Conservation (phyloP, 2,329 filamentous ascomycete genomes). For the Plenodomus tracheiphilus region DNA sequence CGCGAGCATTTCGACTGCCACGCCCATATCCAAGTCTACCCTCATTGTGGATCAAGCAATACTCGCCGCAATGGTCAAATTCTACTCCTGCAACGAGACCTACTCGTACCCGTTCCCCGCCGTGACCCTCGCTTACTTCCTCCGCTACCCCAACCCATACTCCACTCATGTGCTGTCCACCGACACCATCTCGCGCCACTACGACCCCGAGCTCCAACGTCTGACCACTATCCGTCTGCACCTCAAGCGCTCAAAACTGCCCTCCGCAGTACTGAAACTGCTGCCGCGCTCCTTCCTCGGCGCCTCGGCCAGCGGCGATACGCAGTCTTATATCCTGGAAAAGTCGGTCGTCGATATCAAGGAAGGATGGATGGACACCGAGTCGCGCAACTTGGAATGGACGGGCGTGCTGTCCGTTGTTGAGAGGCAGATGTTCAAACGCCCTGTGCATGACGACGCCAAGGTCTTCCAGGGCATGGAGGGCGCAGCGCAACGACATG, state of each 20-base stretch:
- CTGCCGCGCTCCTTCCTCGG: slow-evolving; percentile 71
- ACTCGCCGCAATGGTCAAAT: slow-evolving; percentile 52
- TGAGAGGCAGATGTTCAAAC: slow-evolving; percentile 72
- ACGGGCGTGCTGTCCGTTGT: slow-evolving; percentile 78
- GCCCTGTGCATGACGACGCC: slow-evolving; percentile 43
- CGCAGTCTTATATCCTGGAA: slow-evolving; percentile 80
- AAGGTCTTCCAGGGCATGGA: slow-evolving; percentile 37
- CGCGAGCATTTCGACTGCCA: neutral
- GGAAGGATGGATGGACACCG: slow-evolving; percentile 81
- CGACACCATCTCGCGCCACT: slow-evolving; percentile 75
- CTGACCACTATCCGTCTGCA: slow-evolving; percentile 79
- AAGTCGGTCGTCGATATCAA: slow-evolving; percentile 77
- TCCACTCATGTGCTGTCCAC: slow-evolving; percentile 80
- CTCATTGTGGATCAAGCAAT: neutral
- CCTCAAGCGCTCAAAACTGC: slow-evolving; percentile 79
- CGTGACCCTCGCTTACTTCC: slow-evolving; percentile 86
- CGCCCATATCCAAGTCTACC: neutral
- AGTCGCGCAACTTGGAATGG: slow-evolving; percentile 80
- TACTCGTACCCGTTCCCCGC: slow-evolving; percentile 83
- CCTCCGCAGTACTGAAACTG: slow-evolving; percentile 73
- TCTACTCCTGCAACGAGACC: slow-evolving; percentile 63
- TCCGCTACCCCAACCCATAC: slow-evolving; percentile 86
- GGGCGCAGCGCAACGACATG: slow-evolving; percentile 34
- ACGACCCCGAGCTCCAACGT: slow-evolving; percentile 73
- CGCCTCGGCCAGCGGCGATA: slow-evolving; percentile 61